Evolutionary conservation across 371 early-diverging fungal species (phyloP).

Genomic region (Apophysomyces elegans): DNA sequence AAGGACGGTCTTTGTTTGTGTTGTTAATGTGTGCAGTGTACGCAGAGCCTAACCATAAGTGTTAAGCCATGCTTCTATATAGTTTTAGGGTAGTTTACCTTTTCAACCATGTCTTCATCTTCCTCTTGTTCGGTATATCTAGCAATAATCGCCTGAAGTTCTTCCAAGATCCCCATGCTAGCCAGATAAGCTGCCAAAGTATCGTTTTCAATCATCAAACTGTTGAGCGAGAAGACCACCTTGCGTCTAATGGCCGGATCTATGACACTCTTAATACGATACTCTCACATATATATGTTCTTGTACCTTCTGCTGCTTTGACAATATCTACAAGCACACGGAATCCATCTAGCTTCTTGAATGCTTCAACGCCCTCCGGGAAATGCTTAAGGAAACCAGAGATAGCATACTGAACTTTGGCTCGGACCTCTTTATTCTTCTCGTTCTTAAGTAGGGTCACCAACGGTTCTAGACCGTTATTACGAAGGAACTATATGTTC

Average conservation of each 20-base stretch:
- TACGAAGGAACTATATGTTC: constrained; percentile 57
- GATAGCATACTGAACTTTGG: constrained; percentile 80
- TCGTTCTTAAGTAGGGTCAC: constrained; percentile 60
- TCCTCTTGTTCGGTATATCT: constrained; percentile 47
- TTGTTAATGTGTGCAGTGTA: constrained; percentile 40
- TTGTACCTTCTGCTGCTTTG: constrained; percentile 44
- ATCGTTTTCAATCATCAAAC: constrained; percentile 58
- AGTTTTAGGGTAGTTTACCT: constrained; percentile 34
- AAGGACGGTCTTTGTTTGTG: constrained; percentile 25
- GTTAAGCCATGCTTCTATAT: too few species aligned
- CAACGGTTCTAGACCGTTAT: constrained; percentile 63
- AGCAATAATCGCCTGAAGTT: constrained; percentile 39
- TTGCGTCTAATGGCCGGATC: constrained; percentile 59
- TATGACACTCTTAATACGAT: constrained; percentile 14
- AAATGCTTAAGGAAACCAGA: constrained; percentile 79
- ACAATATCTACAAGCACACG: constrained; percentile 49
- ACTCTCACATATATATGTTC: not conserved
- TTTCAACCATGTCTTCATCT: constrained; percentile 75
- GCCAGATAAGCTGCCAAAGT: constrained; percentile 29
- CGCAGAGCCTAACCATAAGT: constrained; percentile 34
- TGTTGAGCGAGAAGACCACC: constrained; percentile 66
- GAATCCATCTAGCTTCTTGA: constrained; percentile 61
- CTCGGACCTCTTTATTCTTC: constrained; percentile 59
- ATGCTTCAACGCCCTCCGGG: constrained; percentile 61
- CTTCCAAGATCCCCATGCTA: constrained; percentile 43